Evolutionary conservation across 139 green algal species (phyloP), one percentile per base, ranked within the genome.

Genomic region (Desmodesmus armatus): DNA sequence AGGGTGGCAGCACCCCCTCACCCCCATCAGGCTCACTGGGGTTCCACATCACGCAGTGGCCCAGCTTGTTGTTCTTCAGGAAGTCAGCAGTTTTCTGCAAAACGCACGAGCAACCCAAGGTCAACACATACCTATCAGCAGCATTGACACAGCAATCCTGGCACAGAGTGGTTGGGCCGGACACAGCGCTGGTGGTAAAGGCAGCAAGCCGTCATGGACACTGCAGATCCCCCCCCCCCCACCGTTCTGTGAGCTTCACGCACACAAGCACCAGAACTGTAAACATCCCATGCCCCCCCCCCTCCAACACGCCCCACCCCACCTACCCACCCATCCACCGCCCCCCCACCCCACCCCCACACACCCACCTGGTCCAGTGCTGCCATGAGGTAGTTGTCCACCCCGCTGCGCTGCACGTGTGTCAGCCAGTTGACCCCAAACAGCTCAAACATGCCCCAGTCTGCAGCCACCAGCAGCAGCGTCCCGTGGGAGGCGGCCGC

Each of bases 371-470:
- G 70, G 40, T 87, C 82, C 27, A 87, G 39, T 40, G 71, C 82
- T 33, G 82, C 82, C 3, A 87, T 33, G 27, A 87, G 55, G 71
- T 82, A 87, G 40, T 81, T 76, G 41, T 73, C 58, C 49, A 75
- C 5, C 21, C 82, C 82, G 1, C 40, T 41, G 4, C 40, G 27
- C 58, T 87, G 82, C 29, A 82, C 82, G 9, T 72, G 43, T 25
- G 70, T 47, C 19, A 87, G 40, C 71, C 70, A 87, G 53, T 87
- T 87, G n/a, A 87, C 82, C 21, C 82, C 82, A 75, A 87, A 87
- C 7, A 82, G 49, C 51, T 82, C 71, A 58, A 70, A 87, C 70
- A 78, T 43, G 53, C 53, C 5, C 82, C 82, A 87, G 41, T 87
- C 82, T 5, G 71, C 71, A 25, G 71, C 71, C 40, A 40, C 71